Conservation (phyloP, 2,329 filamentous ascomycete species). For the Calonectria pteridis region DNA sequence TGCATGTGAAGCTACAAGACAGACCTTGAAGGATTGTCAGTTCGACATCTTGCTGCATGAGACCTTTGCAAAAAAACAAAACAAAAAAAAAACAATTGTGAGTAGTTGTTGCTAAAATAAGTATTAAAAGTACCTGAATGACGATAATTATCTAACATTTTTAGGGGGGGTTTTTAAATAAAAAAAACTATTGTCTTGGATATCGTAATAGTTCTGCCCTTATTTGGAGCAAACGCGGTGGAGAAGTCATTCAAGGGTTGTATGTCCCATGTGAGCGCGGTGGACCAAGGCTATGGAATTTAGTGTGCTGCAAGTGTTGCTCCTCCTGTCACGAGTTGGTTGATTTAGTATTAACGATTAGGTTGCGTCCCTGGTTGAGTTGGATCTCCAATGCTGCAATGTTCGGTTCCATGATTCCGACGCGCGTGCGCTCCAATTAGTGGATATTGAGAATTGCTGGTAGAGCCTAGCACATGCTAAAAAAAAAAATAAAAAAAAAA, state of each 20-base stretch:
- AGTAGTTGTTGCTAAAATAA: too few species aligned
- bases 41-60: neutral
- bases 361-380: constrained; percentile 2
- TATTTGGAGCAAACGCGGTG: too few species aligned
- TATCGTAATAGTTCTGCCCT: too few species aligned
- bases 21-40: neutral
- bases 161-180: too few species aligned
- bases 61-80: too few species aligned
- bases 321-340: neutral
- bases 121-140: too few species aligned
- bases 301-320: neutral
- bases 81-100: too few species aligned
- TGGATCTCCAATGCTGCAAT: neutral
- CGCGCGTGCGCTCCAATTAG: constrained; percentile 5
- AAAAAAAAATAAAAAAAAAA: constrained; percentile 5
- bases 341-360: constrained; percentile 11
- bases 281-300: neutral
- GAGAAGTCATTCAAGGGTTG: neutral
- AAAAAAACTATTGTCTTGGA: too few species aligned
- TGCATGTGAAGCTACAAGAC: neutral
- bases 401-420: constrained; percentile 3
- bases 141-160: too few species aligned
- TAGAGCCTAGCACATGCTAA: constrained; percentile 9
- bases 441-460: constrained; percentile 8
- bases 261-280: neutral